Evolutionary conservation across 352 stramenopile species (phyloP).

Genomic region (Phytophthora tentaculata): DNA sequence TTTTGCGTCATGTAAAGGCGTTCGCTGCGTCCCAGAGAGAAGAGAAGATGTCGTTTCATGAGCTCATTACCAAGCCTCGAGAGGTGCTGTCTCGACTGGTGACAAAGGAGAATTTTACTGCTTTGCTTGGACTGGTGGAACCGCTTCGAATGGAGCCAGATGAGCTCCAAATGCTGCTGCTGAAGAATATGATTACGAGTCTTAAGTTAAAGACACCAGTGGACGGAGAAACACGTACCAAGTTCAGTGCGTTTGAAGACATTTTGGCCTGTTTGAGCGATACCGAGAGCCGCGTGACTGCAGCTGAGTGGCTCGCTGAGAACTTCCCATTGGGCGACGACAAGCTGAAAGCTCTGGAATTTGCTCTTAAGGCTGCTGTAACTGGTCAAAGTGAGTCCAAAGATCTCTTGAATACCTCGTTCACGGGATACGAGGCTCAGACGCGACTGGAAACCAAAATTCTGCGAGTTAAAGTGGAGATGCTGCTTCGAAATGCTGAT

Average conservation of each 20-base stretch:
- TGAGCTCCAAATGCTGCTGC: slow-evolving; percentile 74
- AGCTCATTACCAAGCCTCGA: slow-evolving; percentile 63
- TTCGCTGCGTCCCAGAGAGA: slow-evolving; percentile 28
- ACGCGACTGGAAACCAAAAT: slow-evolving; percentile 48
- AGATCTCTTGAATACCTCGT: slow-evolving; percentile 31
- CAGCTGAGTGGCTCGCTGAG: slow-evolving; percentile 60
- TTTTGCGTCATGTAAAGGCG: slow-evolving; percentile 60
- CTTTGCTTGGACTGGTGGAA: slow-evolving; percentile 50
- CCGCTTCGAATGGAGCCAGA: slow-evolving; percentile 70
- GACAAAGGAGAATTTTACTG: slow-evolving; percentile 54
- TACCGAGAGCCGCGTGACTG: slow-evolving; percentile 52
- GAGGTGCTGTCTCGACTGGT: slow-evolving; percentile 59
- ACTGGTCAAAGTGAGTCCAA: slow-evolving; percentile 12
- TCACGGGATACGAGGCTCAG: slow-evolving; percentile 44
- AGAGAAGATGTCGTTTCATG: slow-evolving; percentile 63
- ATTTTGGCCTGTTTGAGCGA: slow-evolving; percentile 43
- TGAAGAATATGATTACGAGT: slow-evolving; percentile 72
- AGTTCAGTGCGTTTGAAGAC: slow-evolving; percentile 38
- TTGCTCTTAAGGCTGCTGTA: slow-evolving; percentile 39
- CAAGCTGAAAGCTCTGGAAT: slow-evolving; percentile 54
- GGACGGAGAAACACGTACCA: background rate
- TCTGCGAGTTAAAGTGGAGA: slow-evolving; percentile 42
- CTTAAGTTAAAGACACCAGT: slow-evolving; percentile 8
- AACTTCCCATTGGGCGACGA: slow-evolving; percentile 48
- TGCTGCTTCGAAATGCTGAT: slow-evolving; percentile 36